Base-by-base conservation (phyloP, 257 asterid species). In the Catharanthus roseus region DNA sequence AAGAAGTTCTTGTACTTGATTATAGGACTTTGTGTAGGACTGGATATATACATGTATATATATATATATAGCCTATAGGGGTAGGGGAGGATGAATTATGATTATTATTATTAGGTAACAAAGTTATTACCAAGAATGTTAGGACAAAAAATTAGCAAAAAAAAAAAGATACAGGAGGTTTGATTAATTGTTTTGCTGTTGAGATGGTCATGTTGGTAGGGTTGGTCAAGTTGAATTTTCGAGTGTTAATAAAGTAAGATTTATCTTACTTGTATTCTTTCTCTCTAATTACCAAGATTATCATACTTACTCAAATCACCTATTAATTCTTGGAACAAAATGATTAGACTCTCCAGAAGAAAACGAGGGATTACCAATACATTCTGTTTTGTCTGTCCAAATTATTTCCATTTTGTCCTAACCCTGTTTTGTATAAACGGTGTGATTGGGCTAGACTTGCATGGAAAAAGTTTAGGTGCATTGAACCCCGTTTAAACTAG, bases 221-320 rank as follows among this genome's bases (percentile, higher is more conserved):
- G 77, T 79, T 83, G 90, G 89, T 82, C 85, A 68, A 74, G 82
- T 78, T 81, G 73, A 85, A 71, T 81, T 88, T 85, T 88, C 82
- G 92, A 86, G 95, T 88, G 83, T 47, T 81, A 68, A 41, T 75
- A 45, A 88, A 88, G 95, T 68, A 86, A 88, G 65, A 76, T 50
- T 19, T 70, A 24, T 68, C 44, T 64, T 42, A n/a, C 57, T 2
- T 23, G 34, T 10, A 28, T 36, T 29, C 36, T 33, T 24, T 33
- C 54, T 54, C 62, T 72, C 62, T 72, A 68, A 73, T 69, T 67
- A 77, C 42, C 6, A 61, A 44, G 69, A 34, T 4, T 29, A 12
- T 51, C 44, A 5, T 29, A 49, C 39, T 24, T 15, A 21, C 8
- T 3, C 42, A 42, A 62, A 55, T 61, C 39, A 36, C 68, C 36